Evolutionary conservation across 2,329 filamentous ascomycete genomes (phyloP), one percentile per base, ranked within the genome.

Genomic region (Fusarium anguioides): DNA sequence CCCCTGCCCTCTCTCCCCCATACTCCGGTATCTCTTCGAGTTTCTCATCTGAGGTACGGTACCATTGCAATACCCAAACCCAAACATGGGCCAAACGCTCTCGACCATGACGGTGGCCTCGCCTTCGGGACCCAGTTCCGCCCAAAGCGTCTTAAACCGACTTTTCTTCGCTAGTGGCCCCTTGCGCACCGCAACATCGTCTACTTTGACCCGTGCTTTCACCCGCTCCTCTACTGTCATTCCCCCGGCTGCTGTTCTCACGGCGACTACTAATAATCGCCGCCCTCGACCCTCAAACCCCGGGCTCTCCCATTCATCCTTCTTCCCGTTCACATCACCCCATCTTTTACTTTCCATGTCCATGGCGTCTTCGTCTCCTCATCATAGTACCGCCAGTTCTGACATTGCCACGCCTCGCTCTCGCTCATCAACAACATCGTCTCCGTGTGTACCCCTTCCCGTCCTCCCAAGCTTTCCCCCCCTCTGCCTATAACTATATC

Each of bases 351-450:
- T 56, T 50, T 62, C 66, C 52, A 65, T 71, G 68, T 67, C 72
- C 66, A 75, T 75, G 75, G 72, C 76, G 64, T 72, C 75, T 58
- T 64, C 71, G 67, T 68, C 71, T 77, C 77, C 81, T 63, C 79
- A 80, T 76, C 79, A 80, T 76, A 85, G 80, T 70, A 80, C 80
- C 72, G 78, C 79, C 72, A 81, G 78, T 72, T 80, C 80, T 75
- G 83, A 86, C 78, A 81, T 84, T 74, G 82, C 82, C 74, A 86
- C 84, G 55, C 84, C 85, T 76, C 82, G 82, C 71, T 86, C 85
- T 41, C 64, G 39, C 37, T 66, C 64, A 47, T 78, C 80, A 50
- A 86, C 84, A 48, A 44, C 36, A 60, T 83, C 84, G 45, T 82
- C 82, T 24, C 78, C 81, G 58, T 83, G 82, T 64, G 76, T 81